Conservation (phyloP, 345 rosid species). For the Abelmoschus esculentus region DNA sequence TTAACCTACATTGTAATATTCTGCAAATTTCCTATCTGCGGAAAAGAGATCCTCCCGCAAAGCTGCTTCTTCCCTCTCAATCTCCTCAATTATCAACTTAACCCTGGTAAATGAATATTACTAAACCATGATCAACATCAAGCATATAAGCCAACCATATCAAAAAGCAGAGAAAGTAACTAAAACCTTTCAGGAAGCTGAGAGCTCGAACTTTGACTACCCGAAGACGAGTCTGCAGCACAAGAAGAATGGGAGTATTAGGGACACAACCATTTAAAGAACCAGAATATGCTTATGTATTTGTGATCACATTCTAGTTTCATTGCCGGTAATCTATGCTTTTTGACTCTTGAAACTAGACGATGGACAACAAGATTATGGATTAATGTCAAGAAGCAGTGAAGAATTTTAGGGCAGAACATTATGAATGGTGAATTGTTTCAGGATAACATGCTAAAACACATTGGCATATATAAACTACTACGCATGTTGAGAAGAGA, state of each 20-base stretch:
- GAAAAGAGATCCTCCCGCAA: slow-evolving; percentile 87
- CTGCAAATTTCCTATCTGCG: slow-evolving; percentile 88
- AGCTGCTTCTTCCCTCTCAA: slow-evolving; percentile 88
- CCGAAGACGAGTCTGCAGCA: slow-evolving; percentile 61
- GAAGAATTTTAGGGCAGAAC: not conserved
- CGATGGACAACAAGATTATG: not conserved
- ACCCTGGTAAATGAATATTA: slow-evolving; percentile 43
- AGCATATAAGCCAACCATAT: not conserved
- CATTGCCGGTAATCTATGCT: not conserved
- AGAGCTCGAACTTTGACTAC: slow-evolving; percentile 60
- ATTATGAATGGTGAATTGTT: not conserved
- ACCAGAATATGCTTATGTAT: not conserved
- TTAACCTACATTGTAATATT: slow-evolving; percentile 75
- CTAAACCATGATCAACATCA: not conserved
- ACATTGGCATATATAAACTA: not conserved
- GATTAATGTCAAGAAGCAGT: not conserved
- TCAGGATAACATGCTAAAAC: not conserved
- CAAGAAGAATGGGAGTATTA: not conserved
- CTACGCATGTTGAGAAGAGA: not conserved
- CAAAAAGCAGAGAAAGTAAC: slow-evolving; percentile 10
- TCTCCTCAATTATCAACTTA: slow-evolving; percentile 87
- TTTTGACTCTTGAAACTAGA: not conserved
- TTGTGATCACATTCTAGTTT: not conserved
- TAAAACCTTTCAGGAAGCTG: slow-evolving; percentile 91
- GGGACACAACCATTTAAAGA: not conserved